Evolutionary conservation across 2,329 filamentous ascomycete genomes (phyloP).

Genomic region (Rutstroemia sp.): DNA sequence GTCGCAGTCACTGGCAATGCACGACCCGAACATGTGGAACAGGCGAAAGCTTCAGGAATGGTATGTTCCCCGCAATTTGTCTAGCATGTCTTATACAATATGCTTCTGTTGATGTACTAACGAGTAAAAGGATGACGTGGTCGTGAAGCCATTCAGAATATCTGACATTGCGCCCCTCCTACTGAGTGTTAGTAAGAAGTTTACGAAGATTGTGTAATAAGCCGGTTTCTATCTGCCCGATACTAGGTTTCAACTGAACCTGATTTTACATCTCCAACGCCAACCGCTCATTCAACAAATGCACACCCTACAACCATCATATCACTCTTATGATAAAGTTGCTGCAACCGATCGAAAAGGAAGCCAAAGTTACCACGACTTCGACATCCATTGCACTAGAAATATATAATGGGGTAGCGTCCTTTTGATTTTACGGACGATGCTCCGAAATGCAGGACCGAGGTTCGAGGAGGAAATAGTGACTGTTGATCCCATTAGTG

Average conservation of each 20-base stretch:
- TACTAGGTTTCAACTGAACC: neutral
- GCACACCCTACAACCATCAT: too few relatives aligned
- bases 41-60: neutral
- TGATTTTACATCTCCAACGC: neutral
- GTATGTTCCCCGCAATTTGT: neutral
- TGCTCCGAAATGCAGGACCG: too few relatives aligned
- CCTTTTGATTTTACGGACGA: too few relatives aligned
- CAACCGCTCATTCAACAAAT: too few relatives aligned
- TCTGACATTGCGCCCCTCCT: neutral
- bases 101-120: neutral
- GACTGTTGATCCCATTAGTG: too few relatives aligned
- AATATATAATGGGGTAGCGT: too few relatives aligned
- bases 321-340: too few relatives aligned
- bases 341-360: too few relatives aligned
- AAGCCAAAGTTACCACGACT: too few relatives aligned
- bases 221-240: too few relatives aligned
- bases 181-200: neutral
- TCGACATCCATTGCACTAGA: too few relatives aligned
- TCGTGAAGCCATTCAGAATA: neutral
- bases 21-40: conserved; percentile 30
- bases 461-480: too few relatives aligned
- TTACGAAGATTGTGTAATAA: neutral
- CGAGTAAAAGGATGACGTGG: neutral
- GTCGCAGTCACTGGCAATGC: conserved; percentile 74
- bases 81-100: neutral